Evolutionary conservation across 2,329 filamentous ascomycete genomes (phyloP), one percentile per base, ranked within the genome.

Genomic region (Monosporascus sp.): DNA sequence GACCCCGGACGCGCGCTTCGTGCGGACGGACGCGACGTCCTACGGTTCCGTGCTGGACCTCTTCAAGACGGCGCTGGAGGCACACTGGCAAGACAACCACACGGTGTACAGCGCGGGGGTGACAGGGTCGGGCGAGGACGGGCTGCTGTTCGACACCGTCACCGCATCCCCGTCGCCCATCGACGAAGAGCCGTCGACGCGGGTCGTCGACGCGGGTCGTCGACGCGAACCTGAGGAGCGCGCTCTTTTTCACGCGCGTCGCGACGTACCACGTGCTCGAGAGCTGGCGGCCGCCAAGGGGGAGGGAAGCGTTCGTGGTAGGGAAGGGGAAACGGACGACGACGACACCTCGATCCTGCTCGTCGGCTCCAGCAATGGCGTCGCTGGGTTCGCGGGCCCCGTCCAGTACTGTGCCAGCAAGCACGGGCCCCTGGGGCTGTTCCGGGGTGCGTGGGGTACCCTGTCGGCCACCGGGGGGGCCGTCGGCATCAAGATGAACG

Each of bases 381-480:
- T 52, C 14, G 24, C 20, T 25, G 50, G 48, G 35, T 52, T 41
- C 46, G 35, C 50, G 7, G 45, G 50, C 7, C 11, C 41, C 9
- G 41, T 48, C 3, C 37, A 48, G 37, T 48, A 52, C 37, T 37
- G 45, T 27, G 44, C 50, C 20, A 37, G 31, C 45, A 52, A 52
- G 24, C 50, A 52, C 24, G 50, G 50, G 8, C 11, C 49, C 46
- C 27, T 52, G 46, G 50, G 37, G 17, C 45, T 48, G 24, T 49
- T 52, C 50, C 9, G 50, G 50, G 48, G 46, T 6, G 27, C 46
- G 8, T 25, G 43, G 44, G 11, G 39, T 3, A 17, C 20, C 14
- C 37, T 52, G 22, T 43, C 15, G n/a, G 45, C 20, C 15, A 38
- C 24, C 18, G 50, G 48, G 50, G 7, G 27, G 9, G 9, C 9